Evolutionary conservation across 1,139 yeast species (phyloP).

Genomic region (Geotrichum phurueaensis): DNA sequence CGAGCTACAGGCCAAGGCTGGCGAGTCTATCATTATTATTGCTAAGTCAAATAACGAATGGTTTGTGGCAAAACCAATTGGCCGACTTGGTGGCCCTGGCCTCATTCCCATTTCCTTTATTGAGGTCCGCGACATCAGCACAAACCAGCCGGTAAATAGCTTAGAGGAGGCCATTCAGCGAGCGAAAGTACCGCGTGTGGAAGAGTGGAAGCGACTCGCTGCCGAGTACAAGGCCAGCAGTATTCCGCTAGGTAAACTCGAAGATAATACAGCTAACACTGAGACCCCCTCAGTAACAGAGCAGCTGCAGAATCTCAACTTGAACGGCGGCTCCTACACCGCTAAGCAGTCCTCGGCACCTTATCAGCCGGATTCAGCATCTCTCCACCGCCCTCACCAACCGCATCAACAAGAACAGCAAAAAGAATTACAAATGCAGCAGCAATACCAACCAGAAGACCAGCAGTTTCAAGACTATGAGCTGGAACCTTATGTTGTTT

Average conservation of each 20-base stretch:
- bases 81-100: constrained; percentile 94
- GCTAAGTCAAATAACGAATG: constrained; percentile 96
- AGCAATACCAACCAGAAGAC: constrained; percentile 17
- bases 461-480: constrained; percentile 8
- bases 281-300: constrained; percentile 5
- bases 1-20: constrained; percentile 76
- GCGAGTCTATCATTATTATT: constrained; percentile 85
- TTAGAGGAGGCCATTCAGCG: constrained; percentile 52
- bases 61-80: constrained; percentile 96
- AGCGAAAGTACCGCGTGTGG: constrained; percentile 81
- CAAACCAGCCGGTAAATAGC: constrained; percentile 47
- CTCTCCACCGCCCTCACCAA: constrained; percentile 15
- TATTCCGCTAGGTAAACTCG: constrained; percentile 60
- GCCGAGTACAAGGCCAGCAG: constrained; percentile 91
- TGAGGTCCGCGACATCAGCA: constrained; percentile 70
- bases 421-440: constrained; percentile 17
- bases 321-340: not conserved
- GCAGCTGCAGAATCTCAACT: constrained; percentile 14
- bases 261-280: constrained; percentile 24
- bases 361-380: constrained; percentile 7
- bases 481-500: constrained; percentile 31
- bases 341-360: constrained; percentile 11
- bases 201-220: constrained; percentile 88
- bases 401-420: constrained; percentile 13
- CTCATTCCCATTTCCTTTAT: constrained; percentile 89